Percentiles rank a stretch among this genome's conserved stretches.
phyloP scores from a whole-genome alignment of 2,329 filamentous ascomycete species.

The Aspergillus ochraceoroseus region DNA sequence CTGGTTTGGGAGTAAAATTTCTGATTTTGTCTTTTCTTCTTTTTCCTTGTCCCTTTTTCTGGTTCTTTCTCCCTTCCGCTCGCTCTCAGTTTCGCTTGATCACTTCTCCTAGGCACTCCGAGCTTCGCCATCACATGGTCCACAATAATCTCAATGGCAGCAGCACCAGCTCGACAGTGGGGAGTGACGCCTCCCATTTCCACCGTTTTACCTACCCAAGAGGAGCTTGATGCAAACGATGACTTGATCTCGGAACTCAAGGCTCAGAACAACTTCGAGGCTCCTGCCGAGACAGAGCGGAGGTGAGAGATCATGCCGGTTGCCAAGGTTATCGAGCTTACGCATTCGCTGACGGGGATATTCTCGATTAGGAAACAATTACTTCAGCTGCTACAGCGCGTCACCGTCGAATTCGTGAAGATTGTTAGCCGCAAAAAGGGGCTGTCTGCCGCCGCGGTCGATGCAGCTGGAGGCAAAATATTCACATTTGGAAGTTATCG shows the following conservation, averaged over 20 bases:
- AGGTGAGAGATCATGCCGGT: constrained; percentile 51
- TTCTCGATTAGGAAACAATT: constrained; percentile 57
- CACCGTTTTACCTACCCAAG: constrained; percentile 65
- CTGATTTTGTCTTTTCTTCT: too few relatives aligned
- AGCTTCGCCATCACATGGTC: constrained; percentile 18
- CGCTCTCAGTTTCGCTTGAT: constrained; percentile 5
- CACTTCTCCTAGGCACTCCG: constrained; percentile 3
- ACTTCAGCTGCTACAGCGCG: constrained; percentile 68
- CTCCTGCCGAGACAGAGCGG: constrained; percentile 72
- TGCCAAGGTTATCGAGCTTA: constrained; percentile 1
- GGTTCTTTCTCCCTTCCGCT: constrained; percentile 7
- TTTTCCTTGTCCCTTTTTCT: neutral
- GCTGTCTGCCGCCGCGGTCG: constrained; percentile 69
- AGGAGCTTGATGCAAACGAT: constrained; percentile 72
- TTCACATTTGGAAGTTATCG: constrained; percentile 96
- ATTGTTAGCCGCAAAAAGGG: constrained; percentile 69
- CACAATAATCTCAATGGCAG: constrained; percentile 31
- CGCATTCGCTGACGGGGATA: constrained; percentile 8
- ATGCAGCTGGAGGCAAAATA: constrained; percentile 82
- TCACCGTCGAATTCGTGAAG: constrained; percentile 82
- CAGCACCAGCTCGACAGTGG: constrained; percentile 47
- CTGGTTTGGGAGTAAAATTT: too few relatives aligned
- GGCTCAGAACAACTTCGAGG: constrained; percentile 87
- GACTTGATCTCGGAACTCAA: constrained; percentile 78
- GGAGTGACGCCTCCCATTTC: constrained; percentile 86